A percentile compares a stretch with the other conserved stretches of the same genome.
phyloP scores from a whole-genome alignment of 495 filamentous ascomycete genomes.

The Articulospora tetracladia region DNA sequence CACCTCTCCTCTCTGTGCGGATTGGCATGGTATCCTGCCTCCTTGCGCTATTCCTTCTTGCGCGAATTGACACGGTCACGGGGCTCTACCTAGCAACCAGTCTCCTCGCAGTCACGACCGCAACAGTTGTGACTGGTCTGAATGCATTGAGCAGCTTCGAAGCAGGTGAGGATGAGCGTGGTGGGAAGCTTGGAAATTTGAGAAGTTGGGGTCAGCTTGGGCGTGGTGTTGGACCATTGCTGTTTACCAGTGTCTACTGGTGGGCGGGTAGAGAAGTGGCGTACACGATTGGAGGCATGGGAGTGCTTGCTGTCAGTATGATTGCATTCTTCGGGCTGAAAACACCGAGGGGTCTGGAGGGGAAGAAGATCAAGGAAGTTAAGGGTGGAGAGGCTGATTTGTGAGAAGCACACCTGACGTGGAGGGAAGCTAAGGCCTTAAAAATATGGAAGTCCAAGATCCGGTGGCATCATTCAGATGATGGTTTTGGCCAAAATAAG shows the following conservation, averaged over 20 bases:
- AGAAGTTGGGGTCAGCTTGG: conserved; percentile 84
- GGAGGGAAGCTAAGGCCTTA: not conserved
- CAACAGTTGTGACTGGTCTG: conserved; percentile 90
- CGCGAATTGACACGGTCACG: conserved; percentile 55
- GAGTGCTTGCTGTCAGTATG: conserved; percentile 68
- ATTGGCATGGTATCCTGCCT: conserved; percentile 75
- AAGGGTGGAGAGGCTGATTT: conserved; percentile 15
- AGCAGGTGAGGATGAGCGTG: conserved; percentile 73
- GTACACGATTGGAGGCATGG: conserved; percentile 73
- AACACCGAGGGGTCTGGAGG: conserved; percentile 31
- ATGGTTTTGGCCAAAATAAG: no score
- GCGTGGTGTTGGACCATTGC: conserved; percentile 75
- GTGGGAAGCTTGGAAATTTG: conserved; percentile 79
- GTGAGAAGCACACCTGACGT: conserved; percentile 1
- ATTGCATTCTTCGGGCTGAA: conserved; percentile 68
- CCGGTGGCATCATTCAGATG: no score
- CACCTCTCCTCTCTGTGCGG: conserved; percentile 73
- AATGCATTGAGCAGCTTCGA: conserved; percentile 91
- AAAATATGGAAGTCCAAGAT: not conserved
- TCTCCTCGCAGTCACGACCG: conserved; percentile 80
- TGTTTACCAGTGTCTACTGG: conserved; percentile 98
- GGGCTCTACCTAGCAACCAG: conserved; percentile 78
- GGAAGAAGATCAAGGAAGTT: conserved; percentile 20
- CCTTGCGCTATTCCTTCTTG: conserved; percentile 75
- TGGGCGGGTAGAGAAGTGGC: conserved; percentile 90